Evolutionary conservation across 2,329 filamentous ascomycete genomes (phyloP).

Genomic region (Cladophialophora bantiana): DNA sequence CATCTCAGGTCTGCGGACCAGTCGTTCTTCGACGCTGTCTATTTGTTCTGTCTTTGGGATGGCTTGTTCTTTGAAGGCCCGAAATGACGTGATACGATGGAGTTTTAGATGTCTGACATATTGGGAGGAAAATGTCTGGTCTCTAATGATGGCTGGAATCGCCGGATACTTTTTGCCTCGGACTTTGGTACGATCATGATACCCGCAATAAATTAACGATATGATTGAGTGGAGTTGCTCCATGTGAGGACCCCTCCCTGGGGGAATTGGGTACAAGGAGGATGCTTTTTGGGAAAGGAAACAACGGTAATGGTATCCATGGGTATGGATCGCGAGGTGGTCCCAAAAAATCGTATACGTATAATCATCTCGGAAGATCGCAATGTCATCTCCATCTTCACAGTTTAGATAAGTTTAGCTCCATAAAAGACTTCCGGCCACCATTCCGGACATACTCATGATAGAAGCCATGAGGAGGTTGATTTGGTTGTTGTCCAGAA

Average conservation of each 20-base stretch:
- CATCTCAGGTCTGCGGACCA: background rate
- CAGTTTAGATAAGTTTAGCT: constrained; percentile 1
- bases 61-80: constrained; percentile 21
- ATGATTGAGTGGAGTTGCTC: constrained; percentile 7
- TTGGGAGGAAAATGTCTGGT: constrained; percentile 12
- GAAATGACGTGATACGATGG: constrained; percentile 10
- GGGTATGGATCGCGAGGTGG: constrained; percentile 1
- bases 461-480: constrained; percentile 88
- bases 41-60: constrained; percentile 11
- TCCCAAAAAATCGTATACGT: constrained; percentile 10
- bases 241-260: constrained; percentile 3
- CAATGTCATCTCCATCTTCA: constrained; percentile 4
- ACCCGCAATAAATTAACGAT: constrained; percentile 19
- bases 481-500: constrained; percentile 94
- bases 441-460: constrained; percentile 82
- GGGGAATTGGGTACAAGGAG: constrained; percentile 8
- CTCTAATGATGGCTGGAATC: constrained; percentile 1
- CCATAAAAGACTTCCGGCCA: constrained; percentile 49
- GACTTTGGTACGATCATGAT: constrained; percentile 25
- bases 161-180: constrained; percentile 2
- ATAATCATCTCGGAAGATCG: background rate
- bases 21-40: constrained; percentile 17
- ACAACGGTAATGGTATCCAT: constrained; percentile 14
- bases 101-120: constrained; percentile 11
- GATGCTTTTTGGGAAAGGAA: constrained; percentile 5